A percentile compares a stretch with the other conserved stretches of the same genome.
Evolutionary conservation across 495 filamentous ascomycete genomes (phyloP).

Genomic region (Penicillium taxi): DNA sequence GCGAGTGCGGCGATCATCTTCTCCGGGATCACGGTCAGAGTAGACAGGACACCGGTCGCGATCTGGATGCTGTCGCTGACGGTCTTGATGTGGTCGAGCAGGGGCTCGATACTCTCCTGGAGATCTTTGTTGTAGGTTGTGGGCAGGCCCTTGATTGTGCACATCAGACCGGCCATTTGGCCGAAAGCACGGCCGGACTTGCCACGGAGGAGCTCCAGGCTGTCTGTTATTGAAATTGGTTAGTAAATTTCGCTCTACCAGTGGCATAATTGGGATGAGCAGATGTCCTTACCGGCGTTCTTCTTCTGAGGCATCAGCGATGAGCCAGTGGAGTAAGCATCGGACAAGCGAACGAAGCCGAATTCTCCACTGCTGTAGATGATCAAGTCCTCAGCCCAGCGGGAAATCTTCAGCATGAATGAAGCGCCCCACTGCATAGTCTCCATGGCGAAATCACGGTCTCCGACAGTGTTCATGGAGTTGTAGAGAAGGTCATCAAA

Average conservation of each 20-base stretch:
- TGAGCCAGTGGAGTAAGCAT: slow-evolving; percentile 78
- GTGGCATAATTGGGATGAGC: not conserved
- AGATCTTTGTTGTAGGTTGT: slow-evolving; percentile 94
- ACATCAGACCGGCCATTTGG: slow-evolving; percentile 82
- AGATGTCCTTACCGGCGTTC: slow-evolving; percentile 28
- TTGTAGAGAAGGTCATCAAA: slow-evolving; percentile 79
- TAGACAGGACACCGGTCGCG: slow-evolving; percentile 66
- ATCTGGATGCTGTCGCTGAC: slow-evolving; percentile 80
- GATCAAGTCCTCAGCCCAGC: slow-evolving; percentile 86
- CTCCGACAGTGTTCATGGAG: slow-evolving; percentile 72
- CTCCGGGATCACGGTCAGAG: slow-evolving; percentile 56
- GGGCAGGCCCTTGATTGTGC: slow-evolving; percentile 79
- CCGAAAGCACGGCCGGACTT: slow-evolving; percentile 82
- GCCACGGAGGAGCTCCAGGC: slow-evolving; percentile 78
- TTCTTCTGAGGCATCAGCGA: slow-evolving; percentile 91
- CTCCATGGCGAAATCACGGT: slow-evolving; percentile 88
- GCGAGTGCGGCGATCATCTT: slow-evolving; percentile 73
- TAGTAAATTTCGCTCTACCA: too few species aligned
- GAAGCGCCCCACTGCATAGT: slow-evolving; percentile 81
- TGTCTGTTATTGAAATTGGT: slow-evolving; percentile 71
- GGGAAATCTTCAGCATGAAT: slow-evolving; percentile 79
- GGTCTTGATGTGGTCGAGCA: slow-evolving; percentile 85
- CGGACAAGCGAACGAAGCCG: slow-evolving; percentile 71
- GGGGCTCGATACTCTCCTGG: slow-evolving; percentile 81
- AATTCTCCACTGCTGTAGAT: slow-evolving; percentile 81